Evolutionary conservation across 345 rosid genomes (phyloP).

Genomic region (Sisymbrium irio): DNA sequence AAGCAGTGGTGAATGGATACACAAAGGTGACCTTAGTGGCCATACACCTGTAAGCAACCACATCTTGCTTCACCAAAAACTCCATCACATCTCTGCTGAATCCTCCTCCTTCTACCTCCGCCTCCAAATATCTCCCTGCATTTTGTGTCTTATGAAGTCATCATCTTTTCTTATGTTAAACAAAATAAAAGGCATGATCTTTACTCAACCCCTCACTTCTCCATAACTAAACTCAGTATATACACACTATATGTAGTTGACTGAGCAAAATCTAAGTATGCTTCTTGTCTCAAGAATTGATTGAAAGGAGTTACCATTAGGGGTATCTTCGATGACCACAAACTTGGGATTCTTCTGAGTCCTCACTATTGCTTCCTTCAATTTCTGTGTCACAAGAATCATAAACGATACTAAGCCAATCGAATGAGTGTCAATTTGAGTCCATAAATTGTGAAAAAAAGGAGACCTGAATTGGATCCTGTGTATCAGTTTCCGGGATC

Average conservation of each 20-base stretch:
- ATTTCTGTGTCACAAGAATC: conserved; percentile 40
- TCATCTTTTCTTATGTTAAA: neutral
- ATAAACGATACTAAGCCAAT: neutral
- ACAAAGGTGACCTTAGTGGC: conserved; percentile 79
- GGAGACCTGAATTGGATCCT: conserved; percentile 55
- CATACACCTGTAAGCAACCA: conserved; percentile 70
- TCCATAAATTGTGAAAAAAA: too few species aligned
- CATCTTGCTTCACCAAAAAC: conserved; percentile 78
- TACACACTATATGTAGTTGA: neutral
- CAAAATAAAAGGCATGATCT: neutral
- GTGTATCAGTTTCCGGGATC: conserved; percentile 52
- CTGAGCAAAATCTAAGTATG: neutral
- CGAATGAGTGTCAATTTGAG: neutral
- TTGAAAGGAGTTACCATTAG: conserved; percentile 43
- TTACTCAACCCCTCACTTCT: neutral
- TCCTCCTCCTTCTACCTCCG: conserved; percentile 80
- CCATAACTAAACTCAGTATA: neutral
- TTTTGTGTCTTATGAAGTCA: neutral
- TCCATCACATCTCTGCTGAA: conserved; percentile 72
- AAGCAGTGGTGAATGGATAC: conserved; percentile 89
- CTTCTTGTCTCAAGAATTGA: neutral
- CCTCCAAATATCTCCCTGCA: conserved; percentile 70
- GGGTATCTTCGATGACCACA: conserved; percentile 57
- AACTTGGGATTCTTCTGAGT: conserved; percentile 74
- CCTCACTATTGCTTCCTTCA: conserved; percentile 62